phyloP scores from a whole-genome alignment of 2,329 filamentous ascomycete genomes.

The Teratosphaeria viscida region DNA sequence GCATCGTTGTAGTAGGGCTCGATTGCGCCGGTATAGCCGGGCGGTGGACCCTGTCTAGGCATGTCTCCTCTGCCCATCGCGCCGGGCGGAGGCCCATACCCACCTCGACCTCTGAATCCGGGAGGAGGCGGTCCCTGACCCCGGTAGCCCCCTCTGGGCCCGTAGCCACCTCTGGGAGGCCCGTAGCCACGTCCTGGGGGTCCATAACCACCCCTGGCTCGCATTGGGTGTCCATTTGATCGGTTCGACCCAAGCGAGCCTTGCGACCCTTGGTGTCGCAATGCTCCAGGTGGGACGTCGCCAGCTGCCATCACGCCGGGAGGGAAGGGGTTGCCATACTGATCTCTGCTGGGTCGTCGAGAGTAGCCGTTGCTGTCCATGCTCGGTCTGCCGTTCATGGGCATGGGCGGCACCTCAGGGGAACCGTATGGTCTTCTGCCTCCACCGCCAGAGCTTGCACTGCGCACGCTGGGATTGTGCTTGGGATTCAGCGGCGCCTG shows the following conservation, averaged over 20 bases:
- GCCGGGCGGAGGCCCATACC: constrained; percentile 16
- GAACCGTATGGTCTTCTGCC: constrained; percentile 24
- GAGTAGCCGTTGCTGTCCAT: constrained; percentile 20
- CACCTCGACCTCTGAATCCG: constrained; percentile 35
- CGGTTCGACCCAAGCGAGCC: constrained; percentile 32
- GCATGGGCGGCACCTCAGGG: constrained; percentile 29
- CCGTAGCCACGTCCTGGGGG: constrained; percentile 33
- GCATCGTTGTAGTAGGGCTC: constrained; percentile 13
- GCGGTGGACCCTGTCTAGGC: constrained; percentile 12
- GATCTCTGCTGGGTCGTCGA: constrained; percentile 41
- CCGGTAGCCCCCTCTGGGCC: constrained; percentile 30
- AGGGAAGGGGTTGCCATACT: constrained; percentile 51
- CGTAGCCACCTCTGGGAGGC: constrained; percentile 44
- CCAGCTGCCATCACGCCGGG: constrained; percentile 15
- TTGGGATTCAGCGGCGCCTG: constrained; percentile 56
- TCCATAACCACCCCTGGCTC: constrained; percentile 23
- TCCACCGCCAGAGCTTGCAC: constrained; percentile 25
- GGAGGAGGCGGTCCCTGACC: constrained; percentile 19
- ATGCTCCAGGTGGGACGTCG: constrained; percentile 33
- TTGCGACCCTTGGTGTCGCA: constrained; percentile 39
- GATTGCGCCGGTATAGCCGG: constrained; percentile 14
- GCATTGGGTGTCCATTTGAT: constrained; percentile 21
- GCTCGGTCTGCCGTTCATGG: constrained; percentile 19
- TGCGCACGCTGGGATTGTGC: constrained; percentile 48
- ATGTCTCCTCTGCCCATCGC: constrained; percentile 18